Percentiles rank a stretch among this genome's conserved stretches.
These are phyloP conservation scores for Tricholoma sp. DNA, from an alignment of 768 basidiomycete species.

Conservation along the genomic window DNA sequence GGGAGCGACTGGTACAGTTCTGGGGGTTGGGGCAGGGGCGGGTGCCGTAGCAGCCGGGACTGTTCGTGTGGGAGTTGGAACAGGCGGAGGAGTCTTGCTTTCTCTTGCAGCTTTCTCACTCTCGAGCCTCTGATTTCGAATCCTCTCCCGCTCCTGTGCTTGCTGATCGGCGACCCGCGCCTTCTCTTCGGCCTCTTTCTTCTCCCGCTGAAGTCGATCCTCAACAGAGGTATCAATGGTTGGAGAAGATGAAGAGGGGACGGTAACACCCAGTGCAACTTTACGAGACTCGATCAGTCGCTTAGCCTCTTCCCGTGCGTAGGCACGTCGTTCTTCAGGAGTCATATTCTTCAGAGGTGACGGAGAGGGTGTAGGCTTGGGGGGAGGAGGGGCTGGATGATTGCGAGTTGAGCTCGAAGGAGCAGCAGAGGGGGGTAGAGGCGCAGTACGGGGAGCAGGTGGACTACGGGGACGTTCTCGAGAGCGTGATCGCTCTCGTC, in stretches of 20 bases:
- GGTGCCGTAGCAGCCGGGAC: conserved; percentile 36
- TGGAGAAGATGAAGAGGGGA: conserved; percentile 36
- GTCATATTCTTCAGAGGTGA: conserved; percentile 75
- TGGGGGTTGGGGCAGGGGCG: conserved; percentile 32
- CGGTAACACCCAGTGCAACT: conserved; percentile 72
- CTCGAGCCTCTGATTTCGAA: conserved; percentile 69
- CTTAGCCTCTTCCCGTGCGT: conserved; percentile 73
- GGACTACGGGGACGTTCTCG: conserved; percentile 39
- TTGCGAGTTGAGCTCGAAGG: conserved; percentile 33
- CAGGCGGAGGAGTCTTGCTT: conserved; percentile 25
- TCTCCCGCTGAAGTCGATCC: conserved; percentile 79
- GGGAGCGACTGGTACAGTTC: conserved; percentile 25
- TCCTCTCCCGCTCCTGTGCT: conserved; percentile 72
- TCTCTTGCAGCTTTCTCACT: conserved; percentile 63
- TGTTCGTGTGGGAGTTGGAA: conserved; percentile 40
- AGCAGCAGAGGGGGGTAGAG: conserved; percentile 48
- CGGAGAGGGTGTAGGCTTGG: conserved; percentile 44
- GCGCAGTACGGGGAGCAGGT: conserved; percentile 43
- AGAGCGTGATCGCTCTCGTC: conserved; percentile 25
- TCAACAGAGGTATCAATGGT: conserved; percentile 75
- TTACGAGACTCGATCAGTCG: conserved; percentile 80
- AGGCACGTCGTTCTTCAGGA: conserved; percentile 75
- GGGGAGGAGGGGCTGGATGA: conserved; percentile 46
- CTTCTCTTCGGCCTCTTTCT: conserved; percentile 88
- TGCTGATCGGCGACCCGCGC: conserved; percentile 71